Base-by-base conservation (phyloP, 257 asterid species). In the Nicotiana sylvestris region DNA sequence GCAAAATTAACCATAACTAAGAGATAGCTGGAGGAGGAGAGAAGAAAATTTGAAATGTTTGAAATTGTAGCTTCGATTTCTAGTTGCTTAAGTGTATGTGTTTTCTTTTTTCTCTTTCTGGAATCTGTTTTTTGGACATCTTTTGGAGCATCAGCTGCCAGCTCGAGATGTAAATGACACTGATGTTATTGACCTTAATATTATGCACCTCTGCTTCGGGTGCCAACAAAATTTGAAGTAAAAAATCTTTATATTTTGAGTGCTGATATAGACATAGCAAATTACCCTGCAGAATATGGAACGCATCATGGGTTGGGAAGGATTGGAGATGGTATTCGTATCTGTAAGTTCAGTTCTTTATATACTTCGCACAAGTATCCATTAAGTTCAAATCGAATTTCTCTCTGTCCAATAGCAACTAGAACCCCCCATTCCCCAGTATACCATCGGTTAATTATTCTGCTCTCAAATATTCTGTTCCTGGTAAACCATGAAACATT, bases 241-340 rank as follows among this genome's bases (percentile, higher is more conserved):
- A 39, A 39, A 10, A 30, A 15, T 27, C 6, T 4, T 0, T n/a
- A 70, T 17, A 16, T 25, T 61, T 76, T 39, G 55, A 21, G 57
- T 35, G 29, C 33, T 55, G n/a, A 55, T 61, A 81, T 33, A 35
- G 74, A 6, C 46, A 12, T 51, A 10, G 66, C 81, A 82, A 57
- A 53, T 69, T 80, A 29, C 13, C 66, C 58, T 81, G 87, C 90
- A 96, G 99, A 96, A 87, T 87, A 93, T 85, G 97, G 98, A 82
- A 96, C 98, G 21, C 87, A 88, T 85, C 93, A 90, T 53, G 85
- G 84, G 57, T 86, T 96, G 87, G 98, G 99, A 84, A 94, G 84
- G 91, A 86, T 96, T 85, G 98, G 99, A 39, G 37, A 92, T 76
- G 97, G 99, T 85, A 94, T 96, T 85, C 98, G 98, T 76, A 77